Percentiles rank a stretch among this genome's conserved stretches.
Conservation (phyloP, 1,284 basidiomycete species). For the Sporisorium sorghi region DNA sequence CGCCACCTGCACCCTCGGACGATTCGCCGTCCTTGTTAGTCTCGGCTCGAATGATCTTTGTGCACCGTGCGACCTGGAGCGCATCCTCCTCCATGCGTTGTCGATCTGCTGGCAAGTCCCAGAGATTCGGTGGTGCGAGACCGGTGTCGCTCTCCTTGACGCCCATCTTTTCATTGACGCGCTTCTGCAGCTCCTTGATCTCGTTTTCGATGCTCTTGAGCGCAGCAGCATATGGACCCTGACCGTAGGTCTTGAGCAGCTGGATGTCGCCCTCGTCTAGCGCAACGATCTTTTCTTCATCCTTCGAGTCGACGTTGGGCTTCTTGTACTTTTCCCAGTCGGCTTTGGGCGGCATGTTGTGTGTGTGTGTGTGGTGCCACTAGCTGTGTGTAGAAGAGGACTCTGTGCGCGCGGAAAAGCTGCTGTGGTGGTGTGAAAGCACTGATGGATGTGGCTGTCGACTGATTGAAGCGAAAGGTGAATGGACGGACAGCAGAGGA, state of each 20-base stretch:
- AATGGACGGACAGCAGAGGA: background rate
- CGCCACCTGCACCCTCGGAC: conserved; percentile 21
- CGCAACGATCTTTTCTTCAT: conserved; percentile 73
- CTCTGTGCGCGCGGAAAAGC: background rate
- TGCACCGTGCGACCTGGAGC: conserved; percentile 95
- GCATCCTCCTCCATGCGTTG: conserved; percentile 94
- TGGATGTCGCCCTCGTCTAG: conserved; percentile 99
- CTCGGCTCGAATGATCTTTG: conserved; percentile 86
- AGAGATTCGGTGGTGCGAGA: conserved; percentile 93
- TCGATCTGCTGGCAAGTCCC: conserved; percentile 77
- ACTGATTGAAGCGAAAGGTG: background rate
- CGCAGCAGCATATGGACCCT: conserved; percentile 92
- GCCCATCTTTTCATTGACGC: conserved; percentile 95
- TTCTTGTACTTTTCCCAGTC: conserved; percentile 70
- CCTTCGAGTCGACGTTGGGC: conserved; percentile 62
- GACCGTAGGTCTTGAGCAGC: conserved; percentile 98
- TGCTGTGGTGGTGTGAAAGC: background rate
- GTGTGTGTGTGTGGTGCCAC: too few relatives aligned
- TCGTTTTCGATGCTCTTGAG: conserved; percentile 91
- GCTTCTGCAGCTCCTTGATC: conserved; percentile 95
- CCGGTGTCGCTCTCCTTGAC: conserved; percentile 99
- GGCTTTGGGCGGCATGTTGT: conserved; percentile 65
- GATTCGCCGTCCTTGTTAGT: conserved; percentile 41
- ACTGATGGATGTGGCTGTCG: background rate
- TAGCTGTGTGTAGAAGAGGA: too few relatives aligned